These are phyloP conservation scores for Ceratobasidium sp. DNA, from an alignment of 1,284 basidiomycete genomes.

Conservation along the genomic window DNA sequence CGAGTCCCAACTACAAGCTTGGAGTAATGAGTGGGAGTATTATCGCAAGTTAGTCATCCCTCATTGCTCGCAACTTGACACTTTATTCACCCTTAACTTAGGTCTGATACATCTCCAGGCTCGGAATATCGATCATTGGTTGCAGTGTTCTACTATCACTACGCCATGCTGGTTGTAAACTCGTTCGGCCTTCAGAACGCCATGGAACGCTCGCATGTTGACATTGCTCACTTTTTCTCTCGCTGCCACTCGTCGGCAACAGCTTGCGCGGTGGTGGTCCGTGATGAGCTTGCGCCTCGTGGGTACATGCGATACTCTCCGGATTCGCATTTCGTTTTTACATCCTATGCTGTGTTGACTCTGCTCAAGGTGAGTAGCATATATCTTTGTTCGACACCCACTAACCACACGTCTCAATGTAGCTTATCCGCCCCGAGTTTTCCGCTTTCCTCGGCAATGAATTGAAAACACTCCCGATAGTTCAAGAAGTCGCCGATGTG, in stretches of 20 bases:
- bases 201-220: conserved; percentile 72
- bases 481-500: conserved; percentile 79
- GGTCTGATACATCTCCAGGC: conserved; percentile 21
- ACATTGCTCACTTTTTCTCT: conserved; percentile 86
- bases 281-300: conserved; percentile 75
- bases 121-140: conserved; percentile 53
- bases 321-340: conserved; percentile 91
- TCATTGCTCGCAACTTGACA: not conserved
- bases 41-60: conserved; percentile 39
- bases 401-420: conserved; percentile 41
- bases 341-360: conserved; percentile 85
- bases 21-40: conserved; percentile 67
- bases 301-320: conserved; percentile 85
- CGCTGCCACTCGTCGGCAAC: conserved; percentile 81
- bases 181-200: conserved; percentile 96
- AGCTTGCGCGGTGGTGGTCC: conserved; percentile 69
- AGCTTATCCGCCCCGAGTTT: conserved; percentile 85
- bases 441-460: conserved; percentile 76
- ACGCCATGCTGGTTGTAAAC: conserved; percentile 85
- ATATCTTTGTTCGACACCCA: conserved; percentile 43
- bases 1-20: conserved; percentile 77
- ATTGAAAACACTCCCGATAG: conserved; percentile 70
- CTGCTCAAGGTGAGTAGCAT: conserved; percentile 74
- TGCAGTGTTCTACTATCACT: conserved; percentile 80
- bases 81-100: not conserved